A percentile compares a stretch with the other conserved stretches of the same genome.
Conservation (phyloP, 805 yeast genomes). For the Sungouiozyma intestinalis region DNA sequence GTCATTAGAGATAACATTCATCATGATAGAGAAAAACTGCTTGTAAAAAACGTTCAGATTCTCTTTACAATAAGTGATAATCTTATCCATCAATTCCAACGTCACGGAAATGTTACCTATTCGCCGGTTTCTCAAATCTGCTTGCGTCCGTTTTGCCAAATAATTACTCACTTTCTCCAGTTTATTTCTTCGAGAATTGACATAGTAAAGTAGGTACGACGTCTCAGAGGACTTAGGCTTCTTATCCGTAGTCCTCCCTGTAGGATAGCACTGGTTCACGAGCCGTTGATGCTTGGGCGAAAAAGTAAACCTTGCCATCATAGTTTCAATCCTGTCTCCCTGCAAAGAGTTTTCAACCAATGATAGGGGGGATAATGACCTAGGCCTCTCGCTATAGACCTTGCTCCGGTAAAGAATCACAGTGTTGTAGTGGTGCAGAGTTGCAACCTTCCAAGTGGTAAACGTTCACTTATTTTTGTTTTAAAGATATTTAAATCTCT, state of each 20-base stretch:
- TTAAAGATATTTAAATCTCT: neutral
- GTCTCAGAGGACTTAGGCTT: slow-evolving; percentile 89
- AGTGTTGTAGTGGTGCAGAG: neutral
- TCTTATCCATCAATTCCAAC: slow-evolving; percentile 52
- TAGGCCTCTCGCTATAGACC: too few species aligned
- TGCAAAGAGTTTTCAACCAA: neutral
- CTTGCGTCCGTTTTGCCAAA: slow-evolving; percentile 47
- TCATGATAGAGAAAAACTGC: slow-evolving; percentile 52
- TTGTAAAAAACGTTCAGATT: slow-evolving; percentile 76
- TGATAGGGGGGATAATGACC: too few species aligned
- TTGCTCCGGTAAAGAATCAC: too few species aligned
- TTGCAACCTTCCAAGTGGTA: neutral
- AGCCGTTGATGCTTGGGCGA: slow-evolving; percentile 82
- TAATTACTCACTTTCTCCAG: slow-evolving; percentile 75
- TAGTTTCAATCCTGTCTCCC: neutral
- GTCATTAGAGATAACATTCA: slow-evolving; percentile 32
- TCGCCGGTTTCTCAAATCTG: slow-evolving; percentile 51
- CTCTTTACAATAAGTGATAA: slow-evolving; percentile 68
- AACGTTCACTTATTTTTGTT: neutral
- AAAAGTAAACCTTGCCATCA: slow-evolving; percentile 27
- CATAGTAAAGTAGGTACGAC: slow-evolving; percentile 78
- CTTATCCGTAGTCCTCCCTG: slow-evolving; percentile 78
- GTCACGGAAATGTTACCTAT: slow-evolving; percentile 82
- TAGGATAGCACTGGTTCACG: slow-evolving; percentile 86
- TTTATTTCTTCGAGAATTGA: slow-evolving; percentile 80